phyloP scores from a whole-genome alignment of 2,329 filamentous ascomycete genomes.

The Sphaerostilbella broomeana region DNA sequence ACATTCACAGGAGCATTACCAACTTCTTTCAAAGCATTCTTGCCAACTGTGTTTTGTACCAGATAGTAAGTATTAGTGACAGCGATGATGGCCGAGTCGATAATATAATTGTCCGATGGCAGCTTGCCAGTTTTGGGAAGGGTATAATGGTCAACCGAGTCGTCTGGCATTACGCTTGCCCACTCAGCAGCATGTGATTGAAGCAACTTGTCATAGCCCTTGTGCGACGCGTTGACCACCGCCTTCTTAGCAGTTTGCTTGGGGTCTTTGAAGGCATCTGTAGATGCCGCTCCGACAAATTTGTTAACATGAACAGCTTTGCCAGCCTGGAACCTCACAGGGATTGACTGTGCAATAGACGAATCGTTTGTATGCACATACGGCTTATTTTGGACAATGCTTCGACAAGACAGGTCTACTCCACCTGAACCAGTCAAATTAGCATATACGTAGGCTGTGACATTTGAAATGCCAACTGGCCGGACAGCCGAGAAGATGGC shows the following conservation, averaged over 20 bases:
- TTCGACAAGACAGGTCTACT: constrained; percentile 29
- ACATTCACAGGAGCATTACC: constrained; percentile 34
- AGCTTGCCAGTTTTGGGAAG: constrained; percentile 47
- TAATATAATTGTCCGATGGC: constrained; percentile 48
- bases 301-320: constrained; percentile 54
- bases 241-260: constrained; percentile 48
- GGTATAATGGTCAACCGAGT: constrained; percentile 58
- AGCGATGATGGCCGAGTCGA: constrained; percentile 46
- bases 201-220: constrained; percentile 51
- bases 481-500: constrained; percentile 59
- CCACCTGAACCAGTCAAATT: constrained; percentile 34
- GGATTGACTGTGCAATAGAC: constrained; percentile 56
- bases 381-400: constrained; percentile 36
- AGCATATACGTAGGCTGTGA: constrained; percentile 50
- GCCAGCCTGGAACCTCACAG: constrained; percentile 46
- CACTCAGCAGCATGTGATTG: constrained; percentile 55
- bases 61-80: constrained; percentile 52
- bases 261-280: constrained; percentile 58
- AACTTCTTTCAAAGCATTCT: constrained; percentile 38
- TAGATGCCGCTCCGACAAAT: constrained; percentile 61
- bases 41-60: constrained; percentile 42
- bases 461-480: constrained; percentile 53
- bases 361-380: constrained; percentile 52
- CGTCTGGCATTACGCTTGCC: constrained; percentile 51
- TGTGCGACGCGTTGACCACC: constrained; percentile 35